These are phyloP conservation scores for Naganishia albida DNA, from an alignment of 1,284 basidiomycete genomes.

Conservation along the genomic window DNA sequence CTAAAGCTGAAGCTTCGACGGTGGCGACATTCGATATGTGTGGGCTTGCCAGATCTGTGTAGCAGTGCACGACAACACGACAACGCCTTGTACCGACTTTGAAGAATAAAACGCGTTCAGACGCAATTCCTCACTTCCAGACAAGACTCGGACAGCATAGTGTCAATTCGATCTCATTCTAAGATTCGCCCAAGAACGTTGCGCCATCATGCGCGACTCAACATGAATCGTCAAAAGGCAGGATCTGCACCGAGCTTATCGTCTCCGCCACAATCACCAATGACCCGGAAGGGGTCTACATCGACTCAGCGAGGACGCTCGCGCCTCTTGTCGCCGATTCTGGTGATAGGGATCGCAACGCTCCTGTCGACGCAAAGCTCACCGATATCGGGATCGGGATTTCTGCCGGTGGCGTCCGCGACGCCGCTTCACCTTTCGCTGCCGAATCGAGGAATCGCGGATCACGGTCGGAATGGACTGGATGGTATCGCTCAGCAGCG, in stretches of 20 bases:
- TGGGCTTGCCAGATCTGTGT: no score
- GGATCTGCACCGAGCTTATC: not conserved
- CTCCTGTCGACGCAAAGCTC: not conserved
- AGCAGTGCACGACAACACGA: no score
- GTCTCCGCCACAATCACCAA: not conserved
- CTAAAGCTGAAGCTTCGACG: no score
- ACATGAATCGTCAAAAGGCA: not conserved
- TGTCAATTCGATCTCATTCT: no score
- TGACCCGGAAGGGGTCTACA: not conserved
- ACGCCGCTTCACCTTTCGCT: not conserved
- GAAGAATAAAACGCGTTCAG: no score
- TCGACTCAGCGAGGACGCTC: not conserved
- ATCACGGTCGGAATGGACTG: not conserved
- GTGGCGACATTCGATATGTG: no score
- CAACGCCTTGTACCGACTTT: no score
- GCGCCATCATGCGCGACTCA: not conserved
- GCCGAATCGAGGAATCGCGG: not conserved
- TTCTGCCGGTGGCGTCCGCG: constrained; percentile 3
- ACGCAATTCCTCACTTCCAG: no score
- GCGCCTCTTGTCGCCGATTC: not conserved
- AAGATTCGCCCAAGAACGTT: not conserved
- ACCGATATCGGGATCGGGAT: not conserved
- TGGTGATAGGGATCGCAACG: not conserved
- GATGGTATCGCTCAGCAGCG: no score
- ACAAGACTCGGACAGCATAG: no score